Conservation (phyloP, 306 rosid genomes). For the Fragaria nilgerrensis region DNA sequence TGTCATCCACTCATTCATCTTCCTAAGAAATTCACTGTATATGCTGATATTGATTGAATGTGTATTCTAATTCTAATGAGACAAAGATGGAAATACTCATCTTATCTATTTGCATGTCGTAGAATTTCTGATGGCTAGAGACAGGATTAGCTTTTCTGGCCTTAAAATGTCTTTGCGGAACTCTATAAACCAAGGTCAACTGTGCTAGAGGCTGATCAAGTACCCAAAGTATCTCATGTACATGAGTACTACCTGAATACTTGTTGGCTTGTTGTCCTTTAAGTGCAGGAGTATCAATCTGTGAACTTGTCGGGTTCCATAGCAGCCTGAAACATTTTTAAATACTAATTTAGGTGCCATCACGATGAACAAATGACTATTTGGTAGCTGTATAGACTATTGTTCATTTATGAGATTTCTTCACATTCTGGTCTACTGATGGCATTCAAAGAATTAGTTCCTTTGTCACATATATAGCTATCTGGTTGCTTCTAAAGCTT, state of each 20-base stretch:
- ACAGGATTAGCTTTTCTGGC: not conserved
- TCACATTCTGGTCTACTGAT: not conserved
- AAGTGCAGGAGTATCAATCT: not conserved
- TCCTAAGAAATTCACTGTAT: not conserved
- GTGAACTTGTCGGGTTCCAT: not conserved
- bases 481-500: not conserved
- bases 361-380: not conserved
- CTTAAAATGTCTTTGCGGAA: not conserved
- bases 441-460: not conserved
- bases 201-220: not conserved
- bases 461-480: not conserved
- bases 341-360: not conserved
- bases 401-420: not conserved
- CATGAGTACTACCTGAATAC: not conserved
- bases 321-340: not conserved
- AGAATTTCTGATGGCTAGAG: too few species aligned
- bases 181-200: not conserved
- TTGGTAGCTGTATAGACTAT: not conserved
- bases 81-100: not conserved
- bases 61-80: not conserved
- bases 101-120: not conserved
- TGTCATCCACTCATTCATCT: not conserved
- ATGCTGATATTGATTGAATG: not conserved
- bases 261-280: slow-evolving; percentile 2
- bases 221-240: not conserved